phyloP scores from a whole-genome alignment of 2,329 filamentous ascomycete genomes.

The Monosporascus sp. region DNA sequence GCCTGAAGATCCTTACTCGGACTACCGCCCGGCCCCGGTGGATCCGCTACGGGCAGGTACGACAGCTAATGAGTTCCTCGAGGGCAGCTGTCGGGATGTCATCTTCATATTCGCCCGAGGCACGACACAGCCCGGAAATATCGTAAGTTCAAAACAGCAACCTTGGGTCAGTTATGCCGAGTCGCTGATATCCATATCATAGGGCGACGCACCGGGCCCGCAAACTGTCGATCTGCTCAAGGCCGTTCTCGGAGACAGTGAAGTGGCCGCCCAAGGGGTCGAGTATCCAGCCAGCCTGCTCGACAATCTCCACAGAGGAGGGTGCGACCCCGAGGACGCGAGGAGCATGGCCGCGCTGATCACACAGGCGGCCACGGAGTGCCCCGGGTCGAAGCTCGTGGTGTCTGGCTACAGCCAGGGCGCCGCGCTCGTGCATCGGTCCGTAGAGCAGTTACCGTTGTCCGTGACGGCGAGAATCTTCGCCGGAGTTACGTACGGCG shows the following conservation, averaged over 20 bases:
- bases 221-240: constrained; percentile 20
- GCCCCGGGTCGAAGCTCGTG: constrained; percentile 35
- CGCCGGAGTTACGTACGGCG: constrained; percentile 38
- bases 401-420: constrained; percentile 38
- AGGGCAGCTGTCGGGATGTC: constrained; percentile 29
- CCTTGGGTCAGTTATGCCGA: too few relatives aligned
- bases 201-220: constrained; percentile 23
- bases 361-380: constrained; percentile 28
- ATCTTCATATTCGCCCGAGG: constrained; percentile 37
- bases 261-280: constrained; percentile 20
- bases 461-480: constrained; percentile 25
- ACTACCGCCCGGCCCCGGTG: background rate
- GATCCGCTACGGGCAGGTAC: constrained; percentile 2
- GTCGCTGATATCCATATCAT: too few relatives aligned
- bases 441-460: constrained; percentile 26
- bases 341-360: constrained; percentile 27
- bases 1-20: background rate
- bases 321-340: constrained; percentile 29
- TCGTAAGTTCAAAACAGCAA: constrained; percentile 22
- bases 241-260: constrained; percentile 10
- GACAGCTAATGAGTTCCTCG: constrained; percentile 30
- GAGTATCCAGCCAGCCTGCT: constrained; percentile 18
- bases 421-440: constrained; percentile 38
- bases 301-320: constrained; percentile 19
- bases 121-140: constrained; percentile 33